Base-by-base conservation (phyloP, 1,284 basidiomycete species). In the Tetrapyrgos nigripes region DNA sequence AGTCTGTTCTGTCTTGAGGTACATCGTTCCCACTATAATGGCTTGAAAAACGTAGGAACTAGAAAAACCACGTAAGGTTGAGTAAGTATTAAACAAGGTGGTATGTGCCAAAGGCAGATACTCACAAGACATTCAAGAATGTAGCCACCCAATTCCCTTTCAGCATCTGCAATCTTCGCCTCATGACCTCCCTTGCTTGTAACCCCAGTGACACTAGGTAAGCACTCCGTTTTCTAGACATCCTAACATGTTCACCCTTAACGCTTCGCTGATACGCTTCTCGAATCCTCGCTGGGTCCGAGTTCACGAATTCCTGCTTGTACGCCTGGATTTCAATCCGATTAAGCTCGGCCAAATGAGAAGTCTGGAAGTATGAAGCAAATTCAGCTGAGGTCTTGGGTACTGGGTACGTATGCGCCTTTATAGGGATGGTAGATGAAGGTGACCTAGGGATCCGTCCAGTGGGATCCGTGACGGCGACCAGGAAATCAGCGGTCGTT, bases 1-100 rank as follows among this genome's bases (percentile, higher is more conserved):
- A 5, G 78, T 72, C 17, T 86, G 77, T 0, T 86, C 78, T 50
- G 89, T 75, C 4, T 83, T 78, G 62, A 89, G 79, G 78, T 93
- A 97, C 33, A 91, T 83, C 0, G 89, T 91, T 11, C 94, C 93
- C 58, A 89, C 80, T 64, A 94, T 90, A 57, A 93, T 68, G 8
- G 81, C 89, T 72, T 92, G 88, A 44, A 87, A 66, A n/a, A 87
- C 63, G 64, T 82, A 88, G 5, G 82, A 54, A 69, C 77, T 84
- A 33, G 19, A 24, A 2, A 10, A 66, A 67, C 44, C 64, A 47
- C 69, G 67, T 46, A 70, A 69, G 55, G n/a, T n/a, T n/a, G n/a
- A n/a, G n/a, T n/a, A n/a, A n/a, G n/a, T n/a, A 11, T 35, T 24
- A n/a, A 17, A 21, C 9, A 43, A 26, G 29, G 53, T 56, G n/a